phyloP scores from a whole-genome alignment of 2,329 filamentous ascomycete genomes.

The Aspergillus ibericus region DNA sequence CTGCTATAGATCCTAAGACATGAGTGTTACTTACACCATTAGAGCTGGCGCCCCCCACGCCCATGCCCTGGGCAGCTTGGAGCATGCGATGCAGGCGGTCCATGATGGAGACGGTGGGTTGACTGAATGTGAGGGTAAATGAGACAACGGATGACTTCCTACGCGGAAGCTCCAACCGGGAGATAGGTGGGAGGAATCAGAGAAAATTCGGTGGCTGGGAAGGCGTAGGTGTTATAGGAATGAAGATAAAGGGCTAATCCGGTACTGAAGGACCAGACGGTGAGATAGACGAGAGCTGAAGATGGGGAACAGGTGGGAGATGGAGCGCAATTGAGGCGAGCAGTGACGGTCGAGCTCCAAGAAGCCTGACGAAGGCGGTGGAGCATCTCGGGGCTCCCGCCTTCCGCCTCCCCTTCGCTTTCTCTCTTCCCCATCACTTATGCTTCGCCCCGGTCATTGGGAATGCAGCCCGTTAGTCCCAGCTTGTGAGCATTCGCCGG shows the following conservation, averaged over 20 bases:
- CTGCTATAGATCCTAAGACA: neutral
- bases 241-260: neutral
- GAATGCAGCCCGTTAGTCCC: constrained; percentile 12
- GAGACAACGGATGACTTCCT: constrained; percentile 29
- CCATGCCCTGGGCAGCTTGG: constrained; percentile 66
- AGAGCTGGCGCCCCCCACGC: constrained; percentile 41
- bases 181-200: constrained; percentile 3
- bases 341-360: constrained; percentile 19
- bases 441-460: constrained; percentile 14
- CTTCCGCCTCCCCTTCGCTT: constrained; percentile 27
- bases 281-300: neutral
- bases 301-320: constrained; percentile 3
- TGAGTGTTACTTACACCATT: constrained; percentile 39
- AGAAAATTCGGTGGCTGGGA: neutral
- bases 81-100: constrained; percentile 90
- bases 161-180: constrained; percentile 29
- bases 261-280: neutral
- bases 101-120: constrained; percentile 57
- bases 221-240: neutral
- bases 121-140: constrained; percentile 16
- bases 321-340: constrained; percentile 10
- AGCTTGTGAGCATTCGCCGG: constrained; percentile 7
- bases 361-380: constrained; percentile 38
- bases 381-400: constrained; percentile 19
- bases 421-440: constrained; percentile 15